Evolutionary conservation across 2,329 filamentous ascomycete species (phyloP), one percentile per base, ranked within the genome.

Genomic region (Paecilomyces sp.): DNA sequence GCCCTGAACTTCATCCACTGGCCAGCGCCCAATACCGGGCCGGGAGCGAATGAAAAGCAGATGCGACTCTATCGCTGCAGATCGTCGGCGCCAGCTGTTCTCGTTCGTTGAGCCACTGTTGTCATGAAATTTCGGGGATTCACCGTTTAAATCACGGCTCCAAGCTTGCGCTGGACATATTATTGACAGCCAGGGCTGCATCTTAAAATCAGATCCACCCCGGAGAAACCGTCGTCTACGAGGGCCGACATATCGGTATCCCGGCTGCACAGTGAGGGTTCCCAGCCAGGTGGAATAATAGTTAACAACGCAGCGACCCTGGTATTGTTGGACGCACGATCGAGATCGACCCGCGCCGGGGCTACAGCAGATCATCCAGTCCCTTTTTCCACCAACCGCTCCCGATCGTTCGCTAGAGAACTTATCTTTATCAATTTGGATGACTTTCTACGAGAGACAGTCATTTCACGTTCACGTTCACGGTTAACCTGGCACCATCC

Each of bases 101-200:
- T 47, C 41, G 41, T 47, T 47, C 41, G 41, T 47, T 47, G 61
- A 59, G 68, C 69, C 69, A 71, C 69, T 70, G 62, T 58, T 61
- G 66, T 71, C 69, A 71, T 71, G 61, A 41, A 47, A 15, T 41
- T 6, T 47, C 7, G 41, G n/a, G 41, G 7, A 47, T 47, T 18
- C n/a, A 47, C n/a, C n/a, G 25, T 33, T 33, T 33, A 12, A 47
- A 47, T 15, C 8, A 47, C 41, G 41, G 41, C 36, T 13, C 36
- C 7, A 22, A 22, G 22, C 22, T 28, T 28, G 25, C 25, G 25
- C 25, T 28, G 25, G 25, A 28, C 25, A 28, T 28, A 28, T 6
- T 47, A n/a, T 47, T 47, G 41, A 18, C n/a, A 9, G 41, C 18
- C 41, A 47, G 41, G 7, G 41, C 41, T 47, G 8, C 15, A 18